phyloP scores from a whole-genome alignment of 1,284 basidiomycete genomes.

The Pseudozyma thailandica region DNA sequence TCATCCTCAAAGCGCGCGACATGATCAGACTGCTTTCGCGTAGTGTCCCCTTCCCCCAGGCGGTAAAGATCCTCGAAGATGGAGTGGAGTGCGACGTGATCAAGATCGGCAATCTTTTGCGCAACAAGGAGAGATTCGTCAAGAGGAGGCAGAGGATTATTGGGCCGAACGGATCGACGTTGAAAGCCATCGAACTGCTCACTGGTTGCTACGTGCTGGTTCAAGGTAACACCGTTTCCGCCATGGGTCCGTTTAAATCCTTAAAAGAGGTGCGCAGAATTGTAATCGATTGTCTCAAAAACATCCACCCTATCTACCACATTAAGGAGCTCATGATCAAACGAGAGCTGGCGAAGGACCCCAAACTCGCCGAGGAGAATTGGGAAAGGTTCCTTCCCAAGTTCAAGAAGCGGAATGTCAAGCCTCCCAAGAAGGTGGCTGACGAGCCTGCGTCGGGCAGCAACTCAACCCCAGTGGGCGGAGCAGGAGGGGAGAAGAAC shows the following conservation, averaged over 20 bases:
- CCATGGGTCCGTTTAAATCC: constrained; percentile 95
- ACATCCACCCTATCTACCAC: constrained; percentile 98
- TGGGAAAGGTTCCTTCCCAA: constrained; percentile 98
- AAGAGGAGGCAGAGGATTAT: constrained; percentile 96
- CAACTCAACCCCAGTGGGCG: constrained; percentile 69
- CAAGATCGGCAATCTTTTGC: constrained; percentile 92
- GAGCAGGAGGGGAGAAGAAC: too few species aligned
- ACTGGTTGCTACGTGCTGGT: constrained; percentile 98
- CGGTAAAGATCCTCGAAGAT: constrained; percentile 90
- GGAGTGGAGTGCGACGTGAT: constrained; percentile 94
- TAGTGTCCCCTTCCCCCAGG: constrained; percentile 83
- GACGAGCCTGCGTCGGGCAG: background rate
- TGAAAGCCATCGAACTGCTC: constrained; percentile 98
- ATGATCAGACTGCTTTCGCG: constrained; percentile 94
- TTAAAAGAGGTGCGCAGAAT: constrained; percentile 95
- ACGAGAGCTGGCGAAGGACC: constrained; percentile 96
- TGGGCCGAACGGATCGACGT: constrained; percentile 92
- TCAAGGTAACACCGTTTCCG: constrained; percentile 96
- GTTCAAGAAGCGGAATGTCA: constrained; percentile 88
- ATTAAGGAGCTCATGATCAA: constrained; percentile 99
- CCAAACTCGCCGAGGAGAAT: constrained; percentile 89
- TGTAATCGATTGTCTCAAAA: constrained; percentile 98
- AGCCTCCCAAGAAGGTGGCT: constrained; percentile 54
- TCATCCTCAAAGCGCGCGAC: constrained; percentile 94
- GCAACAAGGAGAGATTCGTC: constrained; percentile 97